Evolutionary conservation across 192 early-diverging fungal species (phyloP).

Genomic region (Spinellus fusiger): DNA sequence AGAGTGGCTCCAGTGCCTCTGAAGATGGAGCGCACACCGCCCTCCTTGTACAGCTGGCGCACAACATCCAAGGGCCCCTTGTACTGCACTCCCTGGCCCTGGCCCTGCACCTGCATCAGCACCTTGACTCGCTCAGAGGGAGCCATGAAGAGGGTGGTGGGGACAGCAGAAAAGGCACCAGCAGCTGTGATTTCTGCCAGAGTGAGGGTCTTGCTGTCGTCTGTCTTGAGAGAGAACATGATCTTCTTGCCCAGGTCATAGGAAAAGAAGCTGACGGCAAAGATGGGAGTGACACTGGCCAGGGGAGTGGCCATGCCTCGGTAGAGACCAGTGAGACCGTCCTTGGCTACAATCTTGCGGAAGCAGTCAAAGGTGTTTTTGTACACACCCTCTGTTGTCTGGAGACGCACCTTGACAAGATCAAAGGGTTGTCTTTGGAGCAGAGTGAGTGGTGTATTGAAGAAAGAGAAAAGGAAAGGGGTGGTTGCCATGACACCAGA

Average conservation of each 20-base stretch:
- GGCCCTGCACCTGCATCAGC: conserved; percentile 72
- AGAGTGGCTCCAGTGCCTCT: conserved; percentile 92
- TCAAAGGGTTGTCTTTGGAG: conserved; percentile 73
- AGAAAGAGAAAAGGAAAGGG: background rate
- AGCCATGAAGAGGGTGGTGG: conserved; percentile 91
- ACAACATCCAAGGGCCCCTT: conserved; percentile 91
- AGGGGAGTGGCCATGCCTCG: conserved; percentile 92
- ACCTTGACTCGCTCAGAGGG: conserved; percentile 97
- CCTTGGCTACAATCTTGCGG: conserved; percentile 83
- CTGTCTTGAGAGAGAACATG: conserved; percentile 31
- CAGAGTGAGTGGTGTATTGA: background rate
- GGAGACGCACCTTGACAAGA: conserved; percentile 91
- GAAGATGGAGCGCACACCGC: conserved; percentile 84
- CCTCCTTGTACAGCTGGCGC: conserved; percentile 74
- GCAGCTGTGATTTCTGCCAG: conserved; percentile 80
- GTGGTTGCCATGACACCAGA: background rate
- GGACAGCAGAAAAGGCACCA: conserved; percentile 91
- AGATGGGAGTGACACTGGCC: conserved; percentile 92
- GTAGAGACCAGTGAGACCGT: conserved; percentile 90
- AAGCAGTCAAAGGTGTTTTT: conserved; percentile 87
- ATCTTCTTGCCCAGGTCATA: conserved; percentile 79
- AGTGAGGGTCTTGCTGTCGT: conserved; percentile 51
- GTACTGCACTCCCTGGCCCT: conserved; percentile 62
- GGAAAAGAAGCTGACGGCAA: conserved; percentile 89
- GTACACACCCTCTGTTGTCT: conserved; percentile 80